A percentile compares a stretch with the other conserved stretches of the same genome.
phyloP scores from a whole-genome alignment of 1,284 basidiomycete species.

The Cutaneotrichosporon sp. region DNA sequence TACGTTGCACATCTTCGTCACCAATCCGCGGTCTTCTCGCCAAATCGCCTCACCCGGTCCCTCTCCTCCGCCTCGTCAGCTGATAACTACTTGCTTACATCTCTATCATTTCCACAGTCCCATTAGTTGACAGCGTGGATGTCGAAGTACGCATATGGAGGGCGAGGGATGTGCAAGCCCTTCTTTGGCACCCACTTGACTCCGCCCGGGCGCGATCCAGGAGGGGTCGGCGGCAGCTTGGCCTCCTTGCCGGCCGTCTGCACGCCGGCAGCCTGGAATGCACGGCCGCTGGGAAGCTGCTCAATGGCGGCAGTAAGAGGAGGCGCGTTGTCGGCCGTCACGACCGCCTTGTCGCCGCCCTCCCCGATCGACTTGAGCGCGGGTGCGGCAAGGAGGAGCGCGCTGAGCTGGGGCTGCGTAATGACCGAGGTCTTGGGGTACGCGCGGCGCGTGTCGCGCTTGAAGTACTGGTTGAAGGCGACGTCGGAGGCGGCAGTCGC shows the following conservation, averaged over 20 bases:
- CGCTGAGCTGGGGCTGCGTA: constrained; percentile 72
- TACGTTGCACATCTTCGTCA: too few species aligned
- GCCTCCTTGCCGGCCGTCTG: constrained; percentile 54
- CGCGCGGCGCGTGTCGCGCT: constrained; percentile 81
- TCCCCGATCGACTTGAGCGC: constrained; percentile 68
- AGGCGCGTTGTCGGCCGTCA: constrained; percentile 51
- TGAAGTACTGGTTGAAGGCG: constrained; percentile 64
- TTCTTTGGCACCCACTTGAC: constrained; percentile 64
- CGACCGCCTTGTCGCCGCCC: constrained; percentile 51
- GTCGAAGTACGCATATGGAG: constrained; percentile 72
- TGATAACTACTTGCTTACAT: background rate
- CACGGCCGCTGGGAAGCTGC: constrained; percentile 57
- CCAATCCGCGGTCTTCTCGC: too few species aligned
- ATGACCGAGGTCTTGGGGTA: constrained; percentile 83
- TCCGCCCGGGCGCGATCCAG: constrained; percentile 54
- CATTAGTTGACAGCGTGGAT: constrained; percentile 49
- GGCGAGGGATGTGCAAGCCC: constrained; percentile 68
- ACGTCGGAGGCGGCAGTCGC: constrained; percentile 69
- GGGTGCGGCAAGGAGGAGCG: constrained; percentile 75
- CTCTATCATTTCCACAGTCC: background rate
- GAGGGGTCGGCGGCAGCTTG: constrained; percentile 59
- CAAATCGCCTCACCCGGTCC: too few species aligned
- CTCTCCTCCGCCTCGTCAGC: background rate
- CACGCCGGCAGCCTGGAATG: constrained; percentile 59
- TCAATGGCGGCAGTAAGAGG: constrained; percentile 57